A percentile compares a stretch with the other conserved stretches of the same genome.
Conservation (phyloP, 495 filamentous ascomycete genomes). For the Podospora australis region DNA sequence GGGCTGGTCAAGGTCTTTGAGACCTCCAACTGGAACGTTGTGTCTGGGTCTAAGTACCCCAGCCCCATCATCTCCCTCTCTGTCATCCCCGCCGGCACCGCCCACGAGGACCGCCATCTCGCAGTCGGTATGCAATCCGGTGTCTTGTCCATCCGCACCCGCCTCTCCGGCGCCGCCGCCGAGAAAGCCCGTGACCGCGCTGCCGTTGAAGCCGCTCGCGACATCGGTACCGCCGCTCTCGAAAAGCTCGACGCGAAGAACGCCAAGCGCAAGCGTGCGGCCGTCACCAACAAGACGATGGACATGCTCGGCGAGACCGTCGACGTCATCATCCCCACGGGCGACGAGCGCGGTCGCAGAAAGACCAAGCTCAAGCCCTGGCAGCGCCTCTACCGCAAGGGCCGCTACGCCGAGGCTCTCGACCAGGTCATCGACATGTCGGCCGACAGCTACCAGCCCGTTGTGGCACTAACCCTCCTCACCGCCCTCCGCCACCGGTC, state of each 20-base stretch:
- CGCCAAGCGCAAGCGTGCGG: slow-evolving; percentile 60
- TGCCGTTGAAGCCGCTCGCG: slow-evolving; percentile 81
- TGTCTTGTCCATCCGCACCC: slow-evolving; percentile 77
- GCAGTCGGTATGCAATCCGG: slow-evolving; percentile 92
- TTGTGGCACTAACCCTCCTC: slow-evolving; percentile 65
- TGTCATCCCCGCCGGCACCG: slow-evolving; percentile 61
- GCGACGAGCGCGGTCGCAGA: slow-evolving; percentile 16
- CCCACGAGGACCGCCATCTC: slow-evolving; percentile 79
- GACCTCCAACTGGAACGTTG: slow-evolving; percentile 84
- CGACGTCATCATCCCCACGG: slow-evolving; percentile 66
- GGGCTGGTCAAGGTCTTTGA: slow-evolving; percentile 97
- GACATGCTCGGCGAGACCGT: slow-evolving; percentile 80
- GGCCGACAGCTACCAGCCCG: slow-evolving; percentile 44
- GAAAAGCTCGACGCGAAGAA: slow-evolving; percentile 60
- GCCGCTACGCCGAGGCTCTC: slow-evolving; percentile 67
- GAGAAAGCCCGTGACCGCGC: slow-evolving; percentile 67
- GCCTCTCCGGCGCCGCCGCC: slow-evolving; percentile 76
- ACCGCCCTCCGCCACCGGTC: slow-evolving; percentile 81
- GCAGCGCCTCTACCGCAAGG: slow-evolving; percentile 75
- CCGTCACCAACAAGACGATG: slow-evolving; percentile 66
- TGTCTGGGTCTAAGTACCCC: slow-evolving; percentile 85
- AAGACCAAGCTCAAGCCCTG: slow-evolving; percentile 62
- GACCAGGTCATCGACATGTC: slow-evolving; percentile 61
- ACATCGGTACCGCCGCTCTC: slow-evolving; percentile 61
- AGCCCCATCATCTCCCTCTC: slow-evolving; percentile 78